Evolutionary conservation across 2,329 filamentous ascomycete genomes (phyloP), one percentile per base, ranked within the genome.

Genomic region (Sclerotiophoma versabilis): DNA sequence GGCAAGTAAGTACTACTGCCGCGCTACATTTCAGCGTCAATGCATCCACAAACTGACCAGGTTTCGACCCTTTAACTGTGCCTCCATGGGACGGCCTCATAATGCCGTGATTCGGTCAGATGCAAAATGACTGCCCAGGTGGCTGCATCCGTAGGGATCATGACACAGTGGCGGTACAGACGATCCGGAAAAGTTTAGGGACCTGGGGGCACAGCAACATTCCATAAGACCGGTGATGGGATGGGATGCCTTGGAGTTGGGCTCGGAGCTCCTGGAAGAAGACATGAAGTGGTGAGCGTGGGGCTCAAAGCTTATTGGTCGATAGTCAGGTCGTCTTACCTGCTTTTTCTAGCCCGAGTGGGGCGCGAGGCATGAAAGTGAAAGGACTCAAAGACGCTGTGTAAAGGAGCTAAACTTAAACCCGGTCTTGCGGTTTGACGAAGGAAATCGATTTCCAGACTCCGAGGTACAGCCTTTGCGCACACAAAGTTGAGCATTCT

Each of bases 391-490:
- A 55, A 47, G 49, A 58, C 37, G 53, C 53, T 48, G 57, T 62
- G 57, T 47, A 58, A 62, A 62, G 55, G 57, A 63, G 62, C 69
- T 70, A 72, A 71, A 64, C 56, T 60, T 62, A 52, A 62, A 45
- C 38, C 46, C 44, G 43, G 32, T 43, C 38, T 37, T 48, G 33
- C 47, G 27, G 51, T 58, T 55, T 61, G 57, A 51, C 56, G 54
- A 58, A 20, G 46, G 20, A 47, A 46, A 41, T 36, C 22, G 23
- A 39, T 36, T 41, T 22, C 39, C 39, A 49, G 26, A 25, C 19
- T 36, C 51, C 51, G 51, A 54, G 45, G 45, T 49, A 49, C 44
- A 54, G 51, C 45, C 39, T 45, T 44, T 22, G 25, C 30, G 50
- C 43, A 37, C 43, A 37, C 50, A 43, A 30, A 30, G 33, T 39